Evolutionary conservation across 495 filamentous ascomycete species (phyloP).

Genomic region (Patellaria atrata): DNA sequence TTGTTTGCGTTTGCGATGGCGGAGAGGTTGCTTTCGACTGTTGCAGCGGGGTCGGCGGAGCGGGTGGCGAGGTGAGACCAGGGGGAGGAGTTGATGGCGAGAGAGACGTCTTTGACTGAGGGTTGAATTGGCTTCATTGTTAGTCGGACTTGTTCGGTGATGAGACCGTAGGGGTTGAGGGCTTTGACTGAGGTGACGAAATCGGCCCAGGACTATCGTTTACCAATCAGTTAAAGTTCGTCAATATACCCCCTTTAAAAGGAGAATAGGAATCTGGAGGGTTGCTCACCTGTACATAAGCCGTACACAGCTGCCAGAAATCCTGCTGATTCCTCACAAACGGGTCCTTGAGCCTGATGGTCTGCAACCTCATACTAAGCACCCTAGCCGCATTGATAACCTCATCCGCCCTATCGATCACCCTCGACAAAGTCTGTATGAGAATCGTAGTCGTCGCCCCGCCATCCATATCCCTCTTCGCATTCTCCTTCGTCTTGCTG

Average conservation of each 20-base stretch:
- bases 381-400: slow-evolving; percentile 53
- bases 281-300: slow-evolving; percentile 44
- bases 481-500: slow-evolving; percentile 32
- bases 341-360: slow-evolving; percentile 72
- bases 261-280: neutral
- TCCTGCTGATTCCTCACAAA: slow-evolving; percentile 54
- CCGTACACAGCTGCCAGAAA: slow-evolving; percentile 72
- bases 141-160: slow-evolving; percentile 52
- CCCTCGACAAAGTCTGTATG: slow-evolving; percentile 50
- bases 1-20: slow-evolving; percentile 1
- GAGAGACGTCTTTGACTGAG: slow-evolving; percentile 57
- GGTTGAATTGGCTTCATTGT: slow-evolving; percentile 64
- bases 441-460: slow-evolving; percentile 28
- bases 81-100: slow-evolving; percentile 59
- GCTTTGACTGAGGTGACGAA: slow-evolving; percentile 44
- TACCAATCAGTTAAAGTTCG: slow-evolving; percentile 3
- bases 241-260: neutral
- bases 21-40: slow-evolving; percentile 2
- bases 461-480: slow-evolving; percentile 23
- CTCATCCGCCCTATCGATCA: slow-evolving; percentile 49
- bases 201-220: slow-evolving; percentile 49
- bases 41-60: slow-evolving; percentile 18
- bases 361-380: slow-evolving; percentile 55
- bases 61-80: slow-evolving; percentile 46
- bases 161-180: slow-evolving; percentile 49